Evolutionary conservation across 768 basidiomycete species (phyloP).

Genomic region (Mycena latifolia): DNA sequence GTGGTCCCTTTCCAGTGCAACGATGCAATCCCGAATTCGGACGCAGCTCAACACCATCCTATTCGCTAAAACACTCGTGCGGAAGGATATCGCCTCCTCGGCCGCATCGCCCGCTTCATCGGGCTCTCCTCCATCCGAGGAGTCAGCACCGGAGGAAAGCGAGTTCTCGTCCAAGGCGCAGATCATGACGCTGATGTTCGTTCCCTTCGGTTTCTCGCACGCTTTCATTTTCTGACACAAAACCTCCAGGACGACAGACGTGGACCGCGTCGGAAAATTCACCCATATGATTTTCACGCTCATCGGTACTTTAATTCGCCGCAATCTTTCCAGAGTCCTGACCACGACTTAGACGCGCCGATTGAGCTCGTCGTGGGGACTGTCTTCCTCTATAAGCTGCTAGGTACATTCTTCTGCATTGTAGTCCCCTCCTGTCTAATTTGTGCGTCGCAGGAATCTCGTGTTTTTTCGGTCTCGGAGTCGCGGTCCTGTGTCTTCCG

Average conservation of each 20-base stretch:
- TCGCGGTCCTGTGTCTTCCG: slow-evolving; percentile 77
- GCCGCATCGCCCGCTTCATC: slow-evolving; percentile 30
- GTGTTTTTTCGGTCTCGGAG: slow-evolving; percentile 46
- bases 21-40: slow-evolving; percentile 66
- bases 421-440: slow-evolving; percentile 60
- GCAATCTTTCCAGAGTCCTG: not conserved
- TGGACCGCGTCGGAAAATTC: not conserved
- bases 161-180: slow-evolving; percentile 78
- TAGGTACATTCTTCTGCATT: slow-evolving; percentile 60
- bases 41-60: slow-evolving; percentile 74
- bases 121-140: not conserved
- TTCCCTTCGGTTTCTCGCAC: not conserved
- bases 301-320: not conserved
- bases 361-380: slow-evolving; percentile 84
- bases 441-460: not conserved
- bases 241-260: not conserved
- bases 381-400: slow-evolving; percentile 80
- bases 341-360: slow-evolving; percentile 69
- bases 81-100: slow-evolving; percentile 73
- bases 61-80: slow-evolving; percentile 75
- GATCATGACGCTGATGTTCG: slow-evolving; percentile 81
- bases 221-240: not conserved
- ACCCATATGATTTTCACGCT: not conserved
- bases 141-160: slow-evolving; percentile 51
- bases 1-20: slow-evolving; percentile 65